phyloP scores from a whole-genome alignment of 495 filamentous ascomycete genomes.

The Stereocaulon alpinum region DNA sequence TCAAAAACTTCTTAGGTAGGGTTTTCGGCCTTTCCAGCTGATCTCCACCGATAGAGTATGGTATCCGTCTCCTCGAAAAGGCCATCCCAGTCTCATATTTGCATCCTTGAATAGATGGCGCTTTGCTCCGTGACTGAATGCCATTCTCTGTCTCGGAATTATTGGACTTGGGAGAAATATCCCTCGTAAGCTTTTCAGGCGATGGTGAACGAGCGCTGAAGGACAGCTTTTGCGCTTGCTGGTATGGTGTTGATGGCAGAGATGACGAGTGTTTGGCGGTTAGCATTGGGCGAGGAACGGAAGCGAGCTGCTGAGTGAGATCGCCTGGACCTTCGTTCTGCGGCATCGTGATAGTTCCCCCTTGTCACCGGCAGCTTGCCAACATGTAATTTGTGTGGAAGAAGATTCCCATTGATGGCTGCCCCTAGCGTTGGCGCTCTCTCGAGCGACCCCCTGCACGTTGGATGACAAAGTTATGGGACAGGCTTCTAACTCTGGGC shows the following conservation, averaged over 20 bases:
- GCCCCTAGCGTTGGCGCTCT: constrained; percentile 10
- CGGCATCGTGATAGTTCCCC: constrained; percentile 13
- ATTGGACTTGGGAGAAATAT: constrained; percentile 80
- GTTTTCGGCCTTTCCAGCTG: constrained; percentile 56
- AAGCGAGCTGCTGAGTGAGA: constrained; percentile 17
- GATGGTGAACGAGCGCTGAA: constrained; percentile 82
- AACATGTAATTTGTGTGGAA: constrained; percentile 1
- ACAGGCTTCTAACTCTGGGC: background rate
- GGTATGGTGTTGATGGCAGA: constrained; percentile 87
- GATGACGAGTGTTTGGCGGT: constrained; percentile 73
- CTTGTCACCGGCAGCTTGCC: constrained; percentile 22
- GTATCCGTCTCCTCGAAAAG: constrained; percentile 69
- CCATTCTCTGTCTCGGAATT: constrained; percentile 60
- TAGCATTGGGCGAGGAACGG: constrained; percentile 32
- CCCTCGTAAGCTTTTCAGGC: constrained; percentile 54
- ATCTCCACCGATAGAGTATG: constrained; percentile 79
- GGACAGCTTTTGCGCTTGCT: constrained; percentile 73
- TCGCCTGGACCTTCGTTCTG: constrained; percentile 14
- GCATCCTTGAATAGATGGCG: constrained; percentile 45
- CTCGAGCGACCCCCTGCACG: constrained; percentile 3
- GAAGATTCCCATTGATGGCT: constrained; percentile 13
- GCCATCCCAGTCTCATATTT: constrained; percentile 72
- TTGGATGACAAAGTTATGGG: background rate
- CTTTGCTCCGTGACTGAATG: constrained; percentile 13
- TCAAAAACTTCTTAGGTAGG: constrained; percentile 53